phyloP scores from a whole-genome alignment of 2,329 filamentous ascomycete species.

The Ascochyta koolunga region DNA sequence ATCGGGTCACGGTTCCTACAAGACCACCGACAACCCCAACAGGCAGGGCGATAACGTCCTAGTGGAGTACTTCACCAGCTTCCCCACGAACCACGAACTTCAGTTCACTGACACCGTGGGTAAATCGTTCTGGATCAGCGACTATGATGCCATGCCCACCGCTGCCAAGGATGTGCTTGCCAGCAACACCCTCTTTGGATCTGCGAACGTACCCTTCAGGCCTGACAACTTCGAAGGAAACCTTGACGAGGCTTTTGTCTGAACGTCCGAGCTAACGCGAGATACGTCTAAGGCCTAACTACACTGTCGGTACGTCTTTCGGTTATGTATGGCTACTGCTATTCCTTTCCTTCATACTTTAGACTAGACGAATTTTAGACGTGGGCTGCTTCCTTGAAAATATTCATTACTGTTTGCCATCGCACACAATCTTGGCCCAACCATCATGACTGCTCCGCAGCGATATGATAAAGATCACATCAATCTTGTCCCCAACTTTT shows the following conservation, averaged over 20 bases:
- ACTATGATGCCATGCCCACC: conserved; percentile 53
- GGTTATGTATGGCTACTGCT: too few relatives aligned
- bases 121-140: conserved; percentile 36
- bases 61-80: conserved; percentile 56
- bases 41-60: conserved; percentile 52
- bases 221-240: conserved; percentile 48
- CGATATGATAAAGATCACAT: too few relatives aligned
- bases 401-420: too few relatives aligned
- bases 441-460: too few relatives aligned
- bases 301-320: too few relatives aligned
- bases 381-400: too few relatives aligned
- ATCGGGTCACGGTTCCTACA: conserved; percentile 56
- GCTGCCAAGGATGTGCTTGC: conserved; percentile 49
- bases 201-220: conserved; percentile 55
- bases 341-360: too few relatives aligned
- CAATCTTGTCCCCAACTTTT: too few relatives aligned
- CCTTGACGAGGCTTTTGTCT: conserved; percentile 8
- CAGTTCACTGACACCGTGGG: conserved; percentile 20
- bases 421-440: too few relatives aligned
- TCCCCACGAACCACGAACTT: conserved; percentile 55
- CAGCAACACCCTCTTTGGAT: conserved; percentile 50
- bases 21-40: conserved; percentile 35
- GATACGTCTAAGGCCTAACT: too few relatives aligned
- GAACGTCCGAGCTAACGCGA: not conserved
- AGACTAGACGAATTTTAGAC: too few relatives aligned